phyloP scores from a whole-genome alignment of 208 protist genomes.

The Pavlovales sp. region DNA sequence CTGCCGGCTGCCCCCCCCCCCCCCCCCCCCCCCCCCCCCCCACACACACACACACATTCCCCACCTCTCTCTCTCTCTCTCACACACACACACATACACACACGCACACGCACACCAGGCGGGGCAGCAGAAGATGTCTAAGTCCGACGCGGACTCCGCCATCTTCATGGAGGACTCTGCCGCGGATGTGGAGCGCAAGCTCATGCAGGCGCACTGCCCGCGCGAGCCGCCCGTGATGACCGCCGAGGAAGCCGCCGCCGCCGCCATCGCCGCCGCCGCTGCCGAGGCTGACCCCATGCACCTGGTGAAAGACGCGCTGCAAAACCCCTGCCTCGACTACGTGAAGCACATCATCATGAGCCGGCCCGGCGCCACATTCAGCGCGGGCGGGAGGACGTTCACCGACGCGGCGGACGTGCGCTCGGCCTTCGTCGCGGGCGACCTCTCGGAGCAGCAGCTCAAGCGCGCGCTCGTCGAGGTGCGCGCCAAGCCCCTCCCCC shows the following conservation, averaged over 20 bases:
- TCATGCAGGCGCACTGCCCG: conserved; percentile 88
- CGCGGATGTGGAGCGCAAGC: conserved; percentile 90
- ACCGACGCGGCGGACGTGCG: background rate
- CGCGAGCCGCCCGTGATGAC: background rate
- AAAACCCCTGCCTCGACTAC: conserved; percentile 89
- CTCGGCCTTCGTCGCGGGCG: background rate
- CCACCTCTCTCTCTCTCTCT: too few species aligned
- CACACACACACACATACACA: background rate
- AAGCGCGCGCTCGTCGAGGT: conserved; percentile 72
- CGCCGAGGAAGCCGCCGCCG: background rate
- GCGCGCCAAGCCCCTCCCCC: background rate
- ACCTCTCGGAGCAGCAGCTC: conserved; percentile 70
- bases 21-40: too few species aligned
- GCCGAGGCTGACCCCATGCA: conserved; percentile 38
- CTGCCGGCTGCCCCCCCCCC: too few species aligned
- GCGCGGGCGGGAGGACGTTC: background rate
- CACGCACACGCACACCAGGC: conserved; percentile 61
- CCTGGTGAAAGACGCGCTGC: conserved; percentile 52
- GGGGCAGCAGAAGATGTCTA: conserved; percentile 89
- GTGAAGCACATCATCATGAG: conserved; percentile 81
- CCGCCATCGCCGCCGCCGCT: background rate
- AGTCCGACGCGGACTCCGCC: conserved; percentile 92
- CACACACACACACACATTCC: too few species aligned
- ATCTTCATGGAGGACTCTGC: conserved; percentile 98
- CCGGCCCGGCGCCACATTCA: conserved; percentile 54